A percentile compares a stretch with the other conserved stretches of the same genome.
Evolutionary conservation across 129 eudicot genomes (phyloP).

Genomic region (Apium graveolens): DNA sequence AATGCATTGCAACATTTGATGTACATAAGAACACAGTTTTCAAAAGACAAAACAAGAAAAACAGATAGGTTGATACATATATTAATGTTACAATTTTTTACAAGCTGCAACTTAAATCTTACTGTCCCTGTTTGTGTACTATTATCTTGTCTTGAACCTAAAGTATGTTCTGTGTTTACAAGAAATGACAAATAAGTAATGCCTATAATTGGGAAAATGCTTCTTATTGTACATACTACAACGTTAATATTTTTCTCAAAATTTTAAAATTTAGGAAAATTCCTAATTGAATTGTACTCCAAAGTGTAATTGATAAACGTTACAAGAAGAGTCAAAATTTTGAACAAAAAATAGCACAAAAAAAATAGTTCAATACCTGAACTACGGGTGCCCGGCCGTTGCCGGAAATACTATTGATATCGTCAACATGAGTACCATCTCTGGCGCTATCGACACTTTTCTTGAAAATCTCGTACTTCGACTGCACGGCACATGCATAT

Average conservation of each 20-base stretch:
- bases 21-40: neutral
- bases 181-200: no score
- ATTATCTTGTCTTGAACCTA: no score
- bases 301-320: no score
- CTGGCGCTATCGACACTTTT: conserved; percentile 43
- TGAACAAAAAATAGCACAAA: no score
- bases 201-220: no score
- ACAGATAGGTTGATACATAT: neutral
- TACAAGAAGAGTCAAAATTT: no score
- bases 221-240: no score
- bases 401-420: conserved; percentile 8
- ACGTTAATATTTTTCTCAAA: no score
- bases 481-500: conserved; percentile 31
- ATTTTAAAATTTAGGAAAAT: no score
- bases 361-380: no score
- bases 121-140: neutral
- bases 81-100: neutral
- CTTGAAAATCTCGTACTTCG: conserved; percentile 46
- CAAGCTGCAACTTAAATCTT: neutral
- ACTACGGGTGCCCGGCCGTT: conserved; percentile 43
- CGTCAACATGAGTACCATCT: conserved; percentile 20
- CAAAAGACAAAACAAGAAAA: neutral
- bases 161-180: neutral
- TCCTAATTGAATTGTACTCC: no score
- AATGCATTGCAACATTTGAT: neutral